Conservation (phyloP, 495 filamentous ascomycete species). For the Annulohypoxylon stygium region DNA sequence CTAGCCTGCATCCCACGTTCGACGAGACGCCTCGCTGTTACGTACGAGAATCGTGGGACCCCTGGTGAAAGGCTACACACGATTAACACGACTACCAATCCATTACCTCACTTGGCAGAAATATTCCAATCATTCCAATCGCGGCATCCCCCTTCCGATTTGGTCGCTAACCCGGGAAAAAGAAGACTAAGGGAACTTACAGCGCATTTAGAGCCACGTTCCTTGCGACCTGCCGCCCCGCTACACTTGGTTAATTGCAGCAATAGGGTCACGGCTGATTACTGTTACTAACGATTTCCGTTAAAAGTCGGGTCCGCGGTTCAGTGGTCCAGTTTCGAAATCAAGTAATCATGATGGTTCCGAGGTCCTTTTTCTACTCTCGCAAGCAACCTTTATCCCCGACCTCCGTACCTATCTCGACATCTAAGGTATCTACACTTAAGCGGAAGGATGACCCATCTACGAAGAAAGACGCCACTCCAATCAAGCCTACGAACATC, state of each 20-base stretch:
- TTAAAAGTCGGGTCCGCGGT: constrained; percentile 40
- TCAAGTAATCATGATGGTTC: constrained; percentile 54
- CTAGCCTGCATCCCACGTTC: constrained; percentile 44
- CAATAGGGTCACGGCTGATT: constrained; percentile 48
- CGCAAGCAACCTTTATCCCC: constrained; percentile 33
- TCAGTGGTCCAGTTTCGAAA: constrained; percentile 29
- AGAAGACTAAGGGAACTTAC: constrained; percentile 16
- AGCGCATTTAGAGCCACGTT: constrained; percentile 33
- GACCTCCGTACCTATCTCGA: constrained; percentile 24
- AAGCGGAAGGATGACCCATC: constrained; percentile 52
- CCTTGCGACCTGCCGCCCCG: constrained; percentile 31
- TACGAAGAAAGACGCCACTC: constrained; percentile 31
- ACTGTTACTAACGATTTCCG: constrained; percentile 50
- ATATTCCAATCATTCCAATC: constrained; percentile 39
- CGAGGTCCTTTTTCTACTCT: constrained; percentile 56
- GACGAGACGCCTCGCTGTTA: constrained; percentile 42
- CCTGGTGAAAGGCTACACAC: constrained; percentile 55
- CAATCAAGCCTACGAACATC: constrained; percentile 25
- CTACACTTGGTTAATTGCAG: constrained; percentile 34
- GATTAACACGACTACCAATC: constrained; percentile 56
- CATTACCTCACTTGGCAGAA: constrained; percentile 29
- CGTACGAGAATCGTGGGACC: constrained; percentile 47
- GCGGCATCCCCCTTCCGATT: constrained; percentile 40
- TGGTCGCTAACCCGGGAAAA: constrained; percentile 32
- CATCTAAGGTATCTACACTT: constrained; percentile 25